These are phyloP conservation scores for Kwoniella bestiolae DNA, from an alignment of 768 basidiomycete genomes.

Conservation along the genomic window DNA sequence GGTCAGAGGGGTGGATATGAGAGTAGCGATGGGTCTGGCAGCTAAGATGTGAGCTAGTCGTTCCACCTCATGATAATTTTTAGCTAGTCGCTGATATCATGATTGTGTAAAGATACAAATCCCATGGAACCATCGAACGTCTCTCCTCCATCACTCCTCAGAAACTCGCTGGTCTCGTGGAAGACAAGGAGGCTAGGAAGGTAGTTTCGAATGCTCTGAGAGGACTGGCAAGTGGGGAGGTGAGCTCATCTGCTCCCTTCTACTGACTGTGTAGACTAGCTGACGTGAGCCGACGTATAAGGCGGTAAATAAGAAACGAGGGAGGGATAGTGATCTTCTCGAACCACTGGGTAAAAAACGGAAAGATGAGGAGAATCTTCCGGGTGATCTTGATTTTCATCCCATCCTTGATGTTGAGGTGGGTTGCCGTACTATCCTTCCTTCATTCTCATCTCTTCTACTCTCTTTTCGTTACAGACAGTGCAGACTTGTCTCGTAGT, in stretches of 20 bases:
- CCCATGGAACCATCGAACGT: constrained; percentile 42
- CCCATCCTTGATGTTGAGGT: constrained; percentile 40
- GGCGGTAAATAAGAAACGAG: constrained; percentile 41
- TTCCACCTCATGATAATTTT: no score
- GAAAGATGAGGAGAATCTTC: constrained; percentile 19
- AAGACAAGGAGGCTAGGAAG: constrained; percentile 52
- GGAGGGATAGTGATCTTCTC: constrained; percentile 45
- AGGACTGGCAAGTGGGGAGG: constrained; percentile 43
- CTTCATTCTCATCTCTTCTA: no score
- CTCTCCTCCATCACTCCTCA: constrained; percentile 35
- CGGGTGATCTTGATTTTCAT: constrained; percentile 35
- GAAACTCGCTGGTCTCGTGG: constrained; percentile 40
- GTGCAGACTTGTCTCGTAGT: no score
- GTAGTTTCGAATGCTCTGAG: constrained; percentile 47
- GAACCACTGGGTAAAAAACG: constrained; percentile 31
- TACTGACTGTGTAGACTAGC: no score
- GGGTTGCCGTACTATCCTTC: constrained; percentile 8
- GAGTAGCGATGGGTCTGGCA: constrained; percentile 54
- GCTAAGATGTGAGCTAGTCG: constrained; percentile 54
- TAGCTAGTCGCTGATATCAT: no score
- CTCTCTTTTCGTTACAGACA: no score
- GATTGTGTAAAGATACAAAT: constrained; percentile 45
- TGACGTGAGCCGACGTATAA: constrained; percentile 3
- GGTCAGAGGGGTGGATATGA: constrained; percentile 53
- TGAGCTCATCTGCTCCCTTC: constrained; percentile 9